Evolutionary conservation across 129 eudicot genomes (phyloP).

Genomic region (Heracleum sosnowskyi): DNA sequence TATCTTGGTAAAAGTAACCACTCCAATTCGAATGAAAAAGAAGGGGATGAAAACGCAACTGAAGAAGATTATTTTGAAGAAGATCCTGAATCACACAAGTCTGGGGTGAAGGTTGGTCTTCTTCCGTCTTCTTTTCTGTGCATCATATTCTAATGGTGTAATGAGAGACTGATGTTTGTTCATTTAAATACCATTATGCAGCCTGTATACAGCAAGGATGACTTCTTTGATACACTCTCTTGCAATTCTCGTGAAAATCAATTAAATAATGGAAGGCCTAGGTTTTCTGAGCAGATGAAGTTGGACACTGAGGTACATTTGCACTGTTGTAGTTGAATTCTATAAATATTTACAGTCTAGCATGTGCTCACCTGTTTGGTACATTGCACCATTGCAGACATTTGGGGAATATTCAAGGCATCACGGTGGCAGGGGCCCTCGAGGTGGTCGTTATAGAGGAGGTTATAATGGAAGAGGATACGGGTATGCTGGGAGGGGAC

Average conservation of each 20-base stretch:
- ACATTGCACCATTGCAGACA: slow-evolving; percentile 60
- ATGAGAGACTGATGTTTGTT: background rate
- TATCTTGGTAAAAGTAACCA: slow-evolving; percentile 61
- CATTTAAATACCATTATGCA: slow-evolving; percentile 10
- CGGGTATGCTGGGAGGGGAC: slow-evolving; percentile 64
- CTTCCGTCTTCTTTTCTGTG: background rate
- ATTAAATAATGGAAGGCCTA: slow-evolving; percentile 47
- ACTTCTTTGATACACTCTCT: slow-evolving; percentile 79
- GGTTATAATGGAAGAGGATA: slow-evolving; percentile 37
- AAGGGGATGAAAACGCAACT: slow-evolving; percentile 38
- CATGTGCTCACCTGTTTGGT: slow-evolving; percentile 2
- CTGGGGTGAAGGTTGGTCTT: slow-evolving; percentile 45
- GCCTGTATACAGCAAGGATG: slow-evolving; percentile 87
- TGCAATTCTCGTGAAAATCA: slow-evolving; percentile 47
- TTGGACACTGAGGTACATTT: slow-evolving; percentile 71
- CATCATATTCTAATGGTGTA: background rate
- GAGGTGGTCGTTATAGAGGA: slow-evolving; percentile 63
- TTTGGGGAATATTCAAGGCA: slow-evolving; percentile 81
- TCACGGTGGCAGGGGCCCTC: slow-evolving; percentile 77
- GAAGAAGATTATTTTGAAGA: slow-evolving; percentile 47
- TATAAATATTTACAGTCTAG: background rate
- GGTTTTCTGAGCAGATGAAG: slow-evolving; percentile 87
- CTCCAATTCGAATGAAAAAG: slow-evolving; percentile 33
- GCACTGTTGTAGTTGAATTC: background rate
- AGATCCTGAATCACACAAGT: slow-evolving; percentile 45